Evolutionary conservation across 1,284 basidiomycete genomes (phyloP).

Genomic region (Laetiporus sulphureus): DNA sequence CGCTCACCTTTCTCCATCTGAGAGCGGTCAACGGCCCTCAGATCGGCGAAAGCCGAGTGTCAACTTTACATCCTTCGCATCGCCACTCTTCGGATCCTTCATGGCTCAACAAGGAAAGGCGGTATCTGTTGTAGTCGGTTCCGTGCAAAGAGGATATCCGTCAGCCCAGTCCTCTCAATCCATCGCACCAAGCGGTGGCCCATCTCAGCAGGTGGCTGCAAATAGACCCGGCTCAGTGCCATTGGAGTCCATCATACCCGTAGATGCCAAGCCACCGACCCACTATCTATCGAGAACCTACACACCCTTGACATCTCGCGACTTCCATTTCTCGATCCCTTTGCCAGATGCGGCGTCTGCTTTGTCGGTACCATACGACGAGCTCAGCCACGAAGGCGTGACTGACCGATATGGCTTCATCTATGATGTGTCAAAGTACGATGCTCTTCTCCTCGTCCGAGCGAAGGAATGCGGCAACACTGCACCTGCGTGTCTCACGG

Average conservation of each 20-base stretch:
- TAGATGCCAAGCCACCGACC: conserved; percentile 80
- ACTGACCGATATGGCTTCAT: conserved; percentile 96
- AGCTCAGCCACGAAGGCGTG: conserved; percentile 57
- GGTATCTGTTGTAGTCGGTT: conserved; percentile 23
- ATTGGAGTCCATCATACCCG: conserved; percentile 85
- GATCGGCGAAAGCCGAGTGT: conserved; percentile 31
- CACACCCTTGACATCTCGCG: conserved; percentile 57
- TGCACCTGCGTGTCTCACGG: conserved; percentile 80
- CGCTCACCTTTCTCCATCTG: conserved; percentile 11
- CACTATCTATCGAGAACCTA: conserved; percentile 73
- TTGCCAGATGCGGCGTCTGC: conserved; percentile 49
- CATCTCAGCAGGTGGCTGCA: conserved; percentile 6
- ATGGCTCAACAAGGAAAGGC: conserved; percentile 46
- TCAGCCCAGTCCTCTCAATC: conserved; percentile 17
- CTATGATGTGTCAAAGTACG: conserved; percentile 80
- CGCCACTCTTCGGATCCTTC: conserved; percentile 56
- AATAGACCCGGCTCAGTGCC: conserved; percentile 61
- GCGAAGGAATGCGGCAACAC: conserved; percentile 69
- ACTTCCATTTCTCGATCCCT: conserved; percentile 63
- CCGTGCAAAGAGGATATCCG: conserved; percentile 16
- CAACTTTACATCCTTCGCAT: conserved; percentile 29
- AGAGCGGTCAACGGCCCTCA: conserved; percentile 29
- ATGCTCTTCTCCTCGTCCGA: conserved; percentile 69
- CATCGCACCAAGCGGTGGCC: neutral
- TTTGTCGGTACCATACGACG: conserved; percentile 46